Evolutionary conservation across 805 yeast genomes (phyloP).

Genomic region (Torulaspora maleeae): DNA sequence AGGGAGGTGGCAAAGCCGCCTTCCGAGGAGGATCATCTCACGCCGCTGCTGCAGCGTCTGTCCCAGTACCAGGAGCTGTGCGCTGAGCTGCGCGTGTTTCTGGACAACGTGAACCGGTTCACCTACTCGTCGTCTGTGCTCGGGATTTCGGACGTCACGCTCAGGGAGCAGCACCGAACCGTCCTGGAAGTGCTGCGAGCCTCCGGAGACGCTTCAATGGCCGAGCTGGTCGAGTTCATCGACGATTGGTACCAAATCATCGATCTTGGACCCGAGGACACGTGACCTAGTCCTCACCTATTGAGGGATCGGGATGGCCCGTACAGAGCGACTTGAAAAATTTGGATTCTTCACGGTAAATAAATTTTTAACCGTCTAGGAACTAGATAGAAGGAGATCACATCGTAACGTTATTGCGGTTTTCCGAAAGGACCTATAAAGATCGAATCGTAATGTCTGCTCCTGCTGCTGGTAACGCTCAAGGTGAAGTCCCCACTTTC

Average conservation of each 20-base stretch:
- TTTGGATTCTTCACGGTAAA: not conserved
- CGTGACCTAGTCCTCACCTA: not conserved
- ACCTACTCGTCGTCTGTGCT: conserved; percentile 14
- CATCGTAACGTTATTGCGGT: no score
- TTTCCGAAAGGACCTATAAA: no score
- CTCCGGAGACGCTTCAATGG: not conserved
- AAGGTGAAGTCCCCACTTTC: conserved; percentile 81
- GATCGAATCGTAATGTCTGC: conserved; percentile 46
- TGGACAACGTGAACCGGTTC: conserved; percentile 12
- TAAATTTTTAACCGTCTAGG: not conserved
- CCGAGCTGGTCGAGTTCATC: conserved; percentile 16
- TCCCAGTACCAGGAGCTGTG: conserved; percentile 2
- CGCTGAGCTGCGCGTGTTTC: conserved; percentile 6
- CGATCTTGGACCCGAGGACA: conserved; percentile 5
- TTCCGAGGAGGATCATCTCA: conserved; percentile 7
- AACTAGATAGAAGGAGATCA: not conserved
- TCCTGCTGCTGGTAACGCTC: conserved; percentile 18
- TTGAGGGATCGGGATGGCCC: not conserved
- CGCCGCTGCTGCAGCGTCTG: conserved; percentile 2
- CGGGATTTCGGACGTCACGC: conserved; percentile 9
- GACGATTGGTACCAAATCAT: conserved; percentile 22
- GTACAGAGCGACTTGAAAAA: not conserved
- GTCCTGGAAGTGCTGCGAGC: conserved; percentile 1
- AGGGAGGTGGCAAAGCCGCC: not conserved
- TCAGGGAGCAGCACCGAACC: conserved; percentile 1